phyloP scores from a whole-genome alignment of 352 stramenopile genomes.

The Globisporangium cederbergense region DNA sequence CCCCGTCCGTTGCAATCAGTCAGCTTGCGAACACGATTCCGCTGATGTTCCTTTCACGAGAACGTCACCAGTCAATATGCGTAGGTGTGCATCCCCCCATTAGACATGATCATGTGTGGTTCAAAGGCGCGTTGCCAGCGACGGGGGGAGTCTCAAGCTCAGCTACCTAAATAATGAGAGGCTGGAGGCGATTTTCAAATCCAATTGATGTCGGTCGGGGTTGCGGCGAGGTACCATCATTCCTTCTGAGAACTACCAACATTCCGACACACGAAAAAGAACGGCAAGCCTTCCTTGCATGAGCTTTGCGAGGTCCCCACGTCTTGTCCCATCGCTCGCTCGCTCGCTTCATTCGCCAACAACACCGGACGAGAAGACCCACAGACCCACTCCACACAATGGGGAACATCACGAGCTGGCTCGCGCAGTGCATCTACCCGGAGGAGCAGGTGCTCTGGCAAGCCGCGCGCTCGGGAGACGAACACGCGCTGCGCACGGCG shows the following conservation, averaged over 20 bases:
- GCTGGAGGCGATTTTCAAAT: background rate
- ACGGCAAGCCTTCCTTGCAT: background rate
- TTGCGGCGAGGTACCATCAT: background rate
- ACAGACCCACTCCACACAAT: conserved; percentile 17
- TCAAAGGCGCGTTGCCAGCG: too few species aligned
- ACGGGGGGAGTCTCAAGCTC: too few species aligned
- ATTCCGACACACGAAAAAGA: background rate
- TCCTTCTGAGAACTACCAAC: background rate
- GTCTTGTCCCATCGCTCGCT: background rate
- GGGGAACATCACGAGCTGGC: conserved; percentile 46
- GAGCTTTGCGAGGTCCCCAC: background rate
- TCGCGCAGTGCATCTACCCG: conserved; percentile 49
- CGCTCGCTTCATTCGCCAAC: conserved; percentile 2
- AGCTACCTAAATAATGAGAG: too few species aligned
- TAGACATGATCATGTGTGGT: too few species aligned
- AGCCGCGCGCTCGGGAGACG: conserved; percentile 39
- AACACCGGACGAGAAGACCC: background rate
- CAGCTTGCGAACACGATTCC: too few species aligned
- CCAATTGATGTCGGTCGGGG: background rate
- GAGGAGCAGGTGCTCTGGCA: conserved; percentile 56
- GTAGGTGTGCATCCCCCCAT: too few species aligned
- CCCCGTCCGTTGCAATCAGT: too few species aligned
- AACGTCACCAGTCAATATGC: too few species aligned
- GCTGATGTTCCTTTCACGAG: too few species aligned
- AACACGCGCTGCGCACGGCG: conserved; percentile 29